Evolutionary conservation across 176 grass and related monocot genomes (phyloP), one percentile per base, ranked within the genome.

Genomic region (Avena sativa): DNA sequence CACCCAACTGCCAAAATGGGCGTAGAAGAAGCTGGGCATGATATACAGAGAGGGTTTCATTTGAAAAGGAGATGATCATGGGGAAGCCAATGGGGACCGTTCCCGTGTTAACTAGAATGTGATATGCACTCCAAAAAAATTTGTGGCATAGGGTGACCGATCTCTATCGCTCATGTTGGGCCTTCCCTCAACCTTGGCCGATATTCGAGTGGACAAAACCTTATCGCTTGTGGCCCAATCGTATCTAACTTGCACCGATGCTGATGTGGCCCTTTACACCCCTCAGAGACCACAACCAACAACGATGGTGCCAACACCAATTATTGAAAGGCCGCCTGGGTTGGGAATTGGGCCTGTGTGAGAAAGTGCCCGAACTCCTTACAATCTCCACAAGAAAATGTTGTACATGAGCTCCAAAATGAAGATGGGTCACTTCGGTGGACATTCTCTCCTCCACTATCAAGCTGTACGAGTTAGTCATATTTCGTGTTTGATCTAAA

Each of bases 311-410:
- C 15, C 52, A 55, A 55, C 7, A 16, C 52, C 52, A 17, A 5
- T 55, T 55, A 16, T 55, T 17, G 13, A 55, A 55, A 47, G 46
- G 46, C 1, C 3, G 13, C 1, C 14, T 17, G 52, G 52, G 16
- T 55, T 6, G 14, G 4, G 52, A 55, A 55, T 55, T 16, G 52
- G 14, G 52, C 5, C 15, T 55, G 14, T 55, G 16, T 55, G 52
- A 0, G 0, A 55, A 17, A 55, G 1, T 17, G 0, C 1, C 16
- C 6, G 52, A 17, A 17, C 0, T 17, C 15, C 0, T 17, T 17
- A 55, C 52, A 55, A 16, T 55, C 5, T 0, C 1, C 52, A 55
- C 15, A 0, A 17, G 15, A 17, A 55, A 55, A 55, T 16, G 15
- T 55, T 0, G 4, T 17, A 55, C 4, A 16, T 14, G 14, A 55